Percentiles rank a stretch among this genome's conserved stretches.
phyloP scores from a whole-genome alignment of 495 filamentous ascomycete species.

The Penicillium daleae region DNA sequence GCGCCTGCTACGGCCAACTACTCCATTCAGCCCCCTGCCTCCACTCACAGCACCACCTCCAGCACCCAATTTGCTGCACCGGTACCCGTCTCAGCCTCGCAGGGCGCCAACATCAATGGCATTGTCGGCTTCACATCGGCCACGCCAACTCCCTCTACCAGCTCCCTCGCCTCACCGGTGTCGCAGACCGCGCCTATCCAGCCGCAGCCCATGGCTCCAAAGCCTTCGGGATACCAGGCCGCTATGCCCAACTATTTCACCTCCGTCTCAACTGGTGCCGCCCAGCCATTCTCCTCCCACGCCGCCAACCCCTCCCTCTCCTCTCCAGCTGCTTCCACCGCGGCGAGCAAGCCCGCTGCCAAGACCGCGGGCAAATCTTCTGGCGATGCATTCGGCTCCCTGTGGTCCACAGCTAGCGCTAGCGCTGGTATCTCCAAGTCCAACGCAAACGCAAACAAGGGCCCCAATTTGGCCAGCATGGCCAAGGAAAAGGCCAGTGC shows the following conservation, averaged over 20 bases:
- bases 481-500: conserved; percentile 94
- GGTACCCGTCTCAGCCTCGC: conserved; percentile 77
- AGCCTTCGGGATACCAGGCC: conserved; percentile 73
- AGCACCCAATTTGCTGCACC: conserved; percentile 77
- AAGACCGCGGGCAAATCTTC: conserved; percentile 57
- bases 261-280: conserved; percentile 56
- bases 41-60: conserved; percentile 67
- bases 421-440: conserved; percentile 79
- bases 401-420: conserved; percentile 81
- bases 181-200: conserved; percentile 50
- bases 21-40: conserved; percentile 54
- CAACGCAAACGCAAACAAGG: conserved; percentile 62
- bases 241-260: conserved; percentile 92
- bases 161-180: conserved; percentile 53
- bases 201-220: conserved; percentile 44
- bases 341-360: conserved; percentile 48
- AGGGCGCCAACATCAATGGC: conserved; percentile 77
- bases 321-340: conserved; percentile 40
- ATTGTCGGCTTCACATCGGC: conserved; percentile 80
- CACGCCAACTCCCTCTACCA: conserved; percentile 65
- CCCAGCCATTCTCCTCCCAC: conserved; percentile 36
- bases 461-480: conserved; percentile 82
- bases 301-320: conserved; percentile 40
- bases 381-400: conserved; percentile 83
- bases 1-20: conserved; percentile 49